phyloP scores from a whole-genome alignment of 257 asterid genomes.

The Agastache rugosa region DNA sequence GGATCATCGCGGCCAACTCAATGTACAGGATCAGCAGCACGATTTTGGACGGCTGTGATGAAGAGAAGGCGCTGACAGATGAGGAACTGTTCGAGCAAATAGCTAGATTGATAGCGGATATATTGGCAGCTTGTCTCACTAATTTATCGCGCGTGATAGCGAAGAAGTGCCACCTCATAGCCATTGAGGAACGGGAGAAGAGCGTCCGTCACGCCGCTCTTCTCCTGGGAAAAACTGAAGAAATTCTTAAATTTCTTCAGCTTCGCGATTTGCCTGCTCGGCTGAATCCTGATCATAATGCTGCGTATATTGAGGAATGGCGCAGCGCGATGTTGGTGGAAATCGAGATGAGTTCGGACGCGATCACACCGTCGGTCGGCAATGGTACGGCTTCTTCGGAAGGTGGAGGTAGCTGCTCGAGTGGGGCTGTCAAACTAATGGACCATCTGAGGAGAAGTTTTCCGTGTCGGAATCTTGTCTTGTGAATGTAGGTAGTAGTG shows the following conservation, averaged over 20 bases:
- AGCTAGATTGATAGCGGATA: slow-evolving; percentile 41
- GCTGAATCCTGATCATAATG: slow-evolving; percentile 29
- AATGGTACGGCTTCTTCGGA: slow-evolving; percentile 10
- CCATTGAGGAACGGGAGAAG: slow-evolving; percentile 46
- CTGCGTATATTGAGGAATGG: slow-evolving; percentile 45
- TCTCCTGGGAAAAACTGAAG: slow-evolving; percentile 49
- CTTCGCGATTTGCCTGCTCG: slow-evolving; percentile 24
- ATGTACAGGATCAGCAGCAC: slow-evolving; percentile 49
- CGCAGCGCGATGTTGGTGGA: slow-evolving; percentile 2
- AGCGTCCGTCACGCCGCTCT: no score
- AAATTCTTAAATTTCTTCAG: slow-evolving; percentile 41
- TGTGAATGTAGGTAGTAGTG: neutral
- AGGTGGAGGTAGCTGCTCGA: neutral
- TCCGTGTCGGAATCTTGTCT: neutral
- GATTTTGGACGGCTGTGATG: slow-evolving; percentile 25
- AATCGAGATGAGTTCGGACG: neutral
- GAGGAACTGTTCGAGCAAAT: slow-evolving; percentile 35
- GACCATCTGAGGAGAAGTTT: slow-evolving; percentile 17
- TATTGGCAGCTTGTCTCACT: slow-evolving; percentile 44
- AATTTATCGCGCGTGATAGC: slow-evolving; percentile 40
- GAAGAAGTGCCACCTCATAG: slow-evolving; percentile 43
- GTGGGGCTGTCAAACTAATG: neutral
- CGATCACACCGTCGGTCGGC: neutral
- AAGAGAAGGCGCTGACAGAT: slow-evolving; percentile 27
- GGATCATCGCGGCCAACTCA: slow-evolving; percentile 52